Conservation (phyloP, 345 rosid species). For the Tarenaya hassleriana region DNA sequence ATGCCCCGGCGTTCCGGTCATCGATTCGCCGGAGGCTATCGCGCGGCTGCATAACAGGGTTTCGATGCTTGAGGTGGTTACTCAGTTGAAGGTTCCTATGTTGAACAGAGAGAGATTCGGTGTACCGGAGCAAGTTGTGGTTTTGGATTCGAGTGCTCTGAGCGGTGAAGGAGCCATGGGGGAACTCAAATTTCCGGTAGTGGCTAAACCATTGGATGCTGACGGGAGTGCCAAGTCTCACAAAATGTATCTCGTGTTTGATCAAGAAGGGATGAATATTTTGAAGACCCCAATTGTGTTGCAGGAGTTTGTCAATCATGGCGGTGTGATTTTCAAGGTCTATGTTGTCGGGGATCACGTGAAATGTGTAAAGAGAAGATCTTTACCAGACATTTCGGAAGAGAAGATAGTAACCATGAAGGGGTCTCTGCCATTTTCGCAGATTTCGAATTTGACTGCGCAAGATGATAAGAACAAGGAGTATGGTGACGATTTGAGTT, state of each 20-base stretch:
- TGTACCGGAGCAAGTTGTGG: conserved; percentile 40
- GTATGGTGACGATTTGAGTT: conserved; percentile 26
- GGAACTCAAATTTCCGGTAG: conserved; percentile 41
- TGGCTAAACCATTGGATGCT: conserved; percentile 49
- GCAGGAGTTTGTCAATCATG: conserved; percentile 69
- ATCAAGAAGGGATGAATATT: conserved; percentile 39
- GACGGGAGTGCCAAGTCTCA: conserved; percentile 52
- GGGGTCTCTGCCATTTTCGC: conserved; percentile 49
- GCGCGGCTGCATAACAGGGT: conserved; percentile 38
- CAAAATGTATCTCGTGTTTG: conserved; percentile 44
- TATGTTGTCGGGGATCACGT: conserved; percentile 47
- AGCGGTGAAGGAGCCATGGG: conserved; percentile 24
- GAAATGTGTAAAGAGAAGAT: conserved; percentile 44
- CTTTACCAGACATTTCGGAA: conserved; percentile 46
- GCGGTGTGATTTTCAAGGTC: conserved; percentile 57
- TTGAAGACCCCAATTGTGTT: conserved; percentile 40
- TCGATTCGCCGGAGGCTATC: conserved; percentile 41
- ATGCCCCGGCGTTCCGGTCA: conserved; percentile 41
- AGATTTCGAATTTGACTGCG: conserved; percentile 43
- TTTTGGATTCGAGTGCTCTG: conserved; percentile 27
- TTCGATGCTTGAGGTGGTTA: conserved; percentile 55
- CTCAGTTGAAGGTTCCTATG: conserved; percentile 23
- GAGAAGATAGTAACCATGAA: conserved; percentile 34
- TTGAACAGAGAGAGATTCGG: conserved; percentile 22
- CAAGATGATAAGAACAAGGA: conserved; percentile 19